Base-by-base conservation (phyloP, 176 grass and related monocot species). In the Triticum monococcum region DNA sequence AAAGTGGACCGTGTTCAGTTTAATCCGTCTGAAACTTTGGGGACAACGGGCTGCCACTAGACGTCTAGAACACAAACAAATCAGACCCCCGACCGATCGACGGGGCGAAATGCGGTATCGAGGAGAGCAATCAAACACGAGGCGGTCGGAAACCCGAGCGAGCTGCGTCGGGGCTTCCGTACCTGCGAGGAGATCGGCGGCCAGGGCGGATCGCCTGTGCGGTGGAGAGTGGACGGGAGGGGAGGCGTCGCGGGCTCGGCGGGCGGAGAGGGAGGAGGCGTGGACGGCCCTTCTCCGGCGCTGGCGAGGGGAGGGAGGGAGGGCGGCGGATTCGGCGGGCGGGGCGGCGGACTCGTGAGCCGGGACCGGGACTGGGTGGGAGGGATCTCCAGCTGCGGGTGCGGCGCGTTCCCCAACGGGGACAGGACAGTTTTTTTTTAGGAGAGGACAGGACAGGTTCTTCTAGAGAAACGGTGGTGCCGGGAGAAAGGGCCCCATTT, bases 391-490 rank as follows among this genome's bases (percentile, higher is more conserved):
- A 11, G 14, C 45, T 16, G 41, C 41, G 72, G 54, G 18, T 57
- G 56, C 20, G 56, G 18, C 56, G 56, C 20, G 56, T 59, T 59
- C 56, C 56, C 54, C 56, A 22, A 59, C 20, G 56, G 60, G n/a
- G 60, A 25, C n/a, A 32, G 74, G 12, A 60, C 56, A 60, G 56
- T 46, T 46, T 46, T 13, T 3, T 46, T 48, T 75, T 7, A 24
- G 38, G 14, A 75, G 13, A 32, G 22, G 57, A 10, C 22, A 31
- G 73, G 12, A n/a, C 56, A 59, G 56, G n/a, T 4, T 28, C 74
- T 77, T 77, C 74, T 72, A 32, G 74, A 77, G 74, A 45, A 54
- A 76, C 43, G 45, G 45, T 16, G 46, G 73, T 32, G 73, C 26
- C 46, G 46, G 73, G 74, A 77, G 74, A 77, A 56, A 77, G 74